Evolutionary conservation across 768 basidiomycete species (phyloP).

Genomic region (Nidularia pulvinata): DNA sequence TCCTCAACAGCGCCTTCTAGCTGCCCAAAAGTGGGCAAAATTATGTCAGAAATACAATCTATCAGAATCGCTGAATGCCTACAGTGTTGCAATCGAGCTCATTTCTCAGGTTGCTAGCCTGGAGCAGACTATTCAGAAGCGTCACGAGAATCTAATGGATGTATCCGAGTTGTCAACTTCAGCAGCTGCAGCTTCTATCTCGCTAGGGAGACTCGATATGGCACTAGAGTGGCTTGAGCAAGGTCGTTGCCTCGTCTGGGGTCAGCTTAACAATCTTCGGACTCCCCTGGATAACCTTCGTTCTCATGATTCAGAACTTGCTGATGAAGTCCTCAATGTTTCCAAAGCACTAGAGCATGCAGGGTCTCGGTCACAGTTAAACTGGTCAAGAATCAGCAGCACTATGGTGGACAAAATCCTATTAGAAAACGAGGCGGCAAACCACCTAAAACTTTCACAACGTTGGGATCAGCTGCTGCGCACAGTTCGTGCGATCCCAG

Average conservation of each 20-base stretch:
- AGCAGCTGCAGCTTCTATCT: conserved; percentile 6
- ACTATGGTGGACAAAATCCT: background rate
- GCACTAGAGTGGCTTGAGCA: conserved; percentile 13
- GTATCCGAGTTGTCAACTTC: conserved; percentile 1
- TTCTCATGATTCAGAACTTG: background rate
- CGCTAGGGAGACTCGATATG: background rate
- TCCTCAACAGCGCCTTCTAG: background rate
- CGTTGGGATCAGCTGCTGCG: conserved; percentile 3
- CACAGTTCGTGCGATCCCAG: conserved; percentile 8
- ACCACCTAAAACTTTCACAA: conserved; percentile 4
- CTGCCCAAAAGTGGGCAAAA: conserved; percentile 3
- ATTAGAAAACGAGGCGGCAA: conserved; percentile 5
- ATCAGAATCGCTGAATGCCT: conserved; percentile 7
- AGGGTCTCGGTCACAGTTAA: background rate
- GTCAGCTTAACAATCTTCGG: conserved; percentile 7
- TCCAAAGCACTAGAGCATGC: conserved; percentile 1
- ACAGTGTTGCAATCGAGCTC: conserved; percentile 8
- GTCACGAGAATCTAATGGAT: conserved; percentile 5
- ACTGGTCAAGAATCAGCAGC: background rate
- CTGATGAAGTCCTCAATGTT: conserved; percentile 1
- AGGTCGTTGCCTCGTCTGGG: conserved; percentile 12
- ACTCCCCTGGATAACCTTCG: conserved; percentile 7
- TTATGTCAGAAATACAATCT: background rate
- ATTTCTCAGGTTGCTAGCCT: conserved; percentile 11
- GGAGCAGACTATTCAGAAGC: conserved; percentile 8